Evolutionary conservation across 495 filamentous ascomycete species (phyloP).

Genomic region (Penicillium longicatenatum): DNA sequence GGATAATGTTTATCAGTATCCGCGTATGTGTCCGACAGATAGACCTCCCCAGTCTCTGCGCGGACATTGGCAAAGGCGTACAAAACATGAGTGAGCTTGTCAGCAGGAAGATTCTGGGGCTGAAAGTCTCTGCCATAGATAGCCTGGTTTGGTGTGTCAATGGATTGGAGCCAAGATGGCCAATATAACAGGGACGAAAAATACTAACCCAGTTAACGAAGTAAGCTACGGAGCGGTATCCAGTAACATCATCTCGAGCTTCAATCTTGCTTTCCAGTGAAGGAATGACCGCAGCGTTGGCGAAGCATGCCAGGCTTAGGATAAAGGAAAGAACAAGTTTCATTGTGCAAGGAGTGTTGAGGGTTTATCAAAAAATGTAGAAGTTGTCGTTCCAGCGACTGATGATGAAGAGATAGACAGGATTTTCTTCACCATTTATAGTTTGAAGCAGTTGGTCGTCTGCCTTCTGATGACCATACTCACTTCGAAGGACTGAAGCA

Average conservation of each 20-base stretch:
- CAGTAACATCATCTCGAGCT: conserved; percentile 16
- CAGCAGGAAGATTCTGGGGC: conserved; percentile 72
- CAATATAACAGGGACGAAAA: background rate
- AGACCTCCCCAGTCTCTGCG: conserved; percentile 62
- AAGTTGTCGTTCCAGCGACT: background rate
- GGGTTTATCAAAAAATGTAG: background rate
- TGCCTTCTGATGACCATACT: background rate
- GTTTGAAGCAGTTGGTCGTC: background rate
- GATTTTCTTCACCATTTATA: background rate
- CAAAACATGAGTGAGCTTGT: conserved; percentile 79
- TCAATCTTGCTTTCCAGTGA: conserved; percentile 8
- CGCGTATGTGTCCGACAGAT: conserved; percentile 76
- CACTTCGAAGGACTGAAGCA: background rate
- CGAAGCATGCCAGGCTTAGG: conserved; percentile 16
- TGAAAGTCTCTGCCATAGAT: conserved; percentile 74
- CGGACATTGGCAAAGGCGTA: conserved; percentile 78
- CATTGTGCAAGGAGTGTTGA: background rate
- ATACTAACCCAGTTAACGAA: conserved; percentile 73
- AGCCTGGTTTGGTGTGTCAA: conserved; percentile 43
- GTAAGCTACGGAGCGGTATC: conserved; percentile 75
- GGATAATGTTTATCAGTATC: conserved; percentile 73
- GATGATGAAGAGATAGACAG: background rate
- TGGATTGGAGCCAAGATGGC: background rate
- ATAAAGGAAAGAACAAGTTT: background rate
- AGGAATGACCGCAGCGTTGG: conserved; percentile 13